phyloP scores from a whole-genome alignment of 352 stramenopile genomes.

The Phytophthora sansomeana region DNA sequence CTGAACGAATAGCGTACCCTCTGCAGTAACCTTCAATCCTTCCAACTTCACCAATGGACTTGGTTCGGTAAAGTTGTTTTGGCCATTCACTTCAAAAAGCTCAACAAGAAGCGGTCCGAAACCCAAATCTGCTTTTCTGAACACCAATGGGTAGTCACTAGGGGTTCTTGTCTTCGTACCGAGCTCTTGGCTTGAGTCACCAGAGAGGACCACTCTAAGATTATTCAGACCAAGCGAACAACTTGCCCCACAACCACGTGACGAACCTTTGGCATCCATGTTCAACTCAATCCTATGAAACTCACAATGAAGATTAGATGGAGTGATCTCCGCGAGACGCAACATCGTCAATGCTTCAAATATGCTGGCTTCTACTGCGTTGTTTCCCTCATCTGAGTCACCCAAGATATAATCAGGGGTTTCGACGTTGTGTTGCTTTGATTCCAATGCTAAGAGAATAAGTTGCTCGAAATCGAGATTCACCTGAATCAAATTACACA shows the following conservation, averaged over 20 bases:
- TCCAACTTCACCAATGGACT: conserved; percentile 26
- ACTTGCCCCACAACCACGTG: neutral
- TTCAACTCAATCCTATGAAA: conserved; percentile 32
- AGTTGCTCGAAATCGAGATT: conserved; percentile 29
- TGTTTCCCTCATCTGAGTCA: neutral
- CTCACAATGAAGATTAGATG: conserved; percentile 14
- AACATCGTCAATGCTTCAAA: conserved; percentile 11
- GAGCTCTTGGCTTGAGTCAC: conserved; percentile 9
- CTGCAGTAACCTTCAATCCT: conserved; percentile 26
- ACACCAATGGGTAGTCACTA: conserved; percentile 19
- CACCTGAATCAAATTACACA: conserved; percentile 30
- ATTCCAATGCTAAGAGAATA: conserved; percentile 7
- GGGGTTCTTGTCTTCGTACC: neutral
- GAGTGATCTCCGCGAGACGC: conserved; percentile 25
- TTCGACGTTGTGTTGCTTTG: conserved; percentile 11
- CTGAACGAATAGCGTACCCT: conserved; percentile 15
- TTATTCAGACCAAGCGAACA: conserved; percentile 25
- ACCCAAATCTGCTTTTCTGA: conserved; percentile 15
- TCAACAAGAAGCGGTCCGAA: conserved; percentile 13
- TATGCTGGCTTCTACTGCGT: neutral
- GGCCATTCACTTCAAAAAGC: conserved; percentile 3
- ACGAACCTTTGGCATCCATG: conserved; percentile 11
- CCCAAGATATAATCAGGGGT: neutral
- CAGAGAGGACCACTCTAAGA: conserved; percentile 13
- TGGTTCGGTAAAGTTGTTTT: neutral